These are phyloP conservation scores for Sanghuangporus weigelae DNA, from an alignment of 1,284 basidiomycete species.

Conservation along the genomic window DNA sequence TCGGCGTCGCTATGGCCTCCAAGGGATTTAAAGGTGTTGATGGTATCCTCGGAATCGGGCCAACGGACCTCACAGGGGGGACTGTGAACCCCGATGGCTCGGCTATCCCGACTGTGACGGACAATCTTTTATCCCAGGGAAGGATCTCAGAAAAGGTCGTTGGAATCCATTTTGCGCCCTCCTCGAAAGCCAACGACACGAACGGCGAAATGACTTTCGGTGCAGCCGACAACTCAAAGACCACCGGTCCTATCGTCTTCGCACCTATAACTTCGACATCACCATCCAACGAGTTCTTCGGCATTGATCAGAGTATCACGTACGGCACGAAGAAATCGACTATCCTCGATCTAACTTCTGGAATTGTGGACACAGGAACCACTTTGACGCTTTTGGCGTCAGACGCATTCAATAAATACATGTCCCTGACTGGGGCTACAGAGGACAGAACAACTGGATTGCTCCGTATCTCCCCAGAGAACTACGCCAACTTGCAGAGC, in stretches of 20 bases:
- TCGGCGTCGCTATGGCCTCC: conserved; percentile 18
- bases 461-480: conserved; percentile 10
- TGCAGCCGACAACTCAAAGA: conserved; percentile 13
- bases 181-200: not conserved
- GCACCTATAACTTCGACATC: conserved; percentile 17
- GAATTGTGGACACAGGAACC: conserved; percentile 24
- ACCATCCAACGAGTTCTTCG: conserved; percentile 30
- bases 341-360: conserved; percentile 17
- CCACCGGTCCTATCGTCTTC: conserved; percentile 10
- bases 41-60: conserved; percentile 20
- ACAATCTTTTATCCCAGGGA: conserved; percentile 16
- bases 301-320: conserved; percentile 28
- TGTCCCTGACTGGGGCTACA: conserved; percentile 12
- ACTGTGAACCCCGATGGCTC: conserved; percentile 15
- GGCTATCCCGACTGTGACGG: conserved; percentile 21
- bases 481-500: conserved; percentile 16
- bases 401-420: conserved; percentile 18
- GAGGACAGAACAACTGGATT: conserved; percentile 19
- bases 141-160: conserved; percentile 5
- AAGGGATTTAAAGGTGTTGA: conserved; percentile 19
- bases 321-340: conserved; percentile 21
- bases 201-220: conserved; percentile 19
- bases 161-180: conserved; percentile 13
- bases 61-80: not conserved
- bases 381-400: conserved; percentile 17